Evolutionary conservation across 225 moss, liverwort and hornwort genomes (phyloP), one percentile per base, ranked within the genome.

Genomic region (Neckera pumila): DNA sequence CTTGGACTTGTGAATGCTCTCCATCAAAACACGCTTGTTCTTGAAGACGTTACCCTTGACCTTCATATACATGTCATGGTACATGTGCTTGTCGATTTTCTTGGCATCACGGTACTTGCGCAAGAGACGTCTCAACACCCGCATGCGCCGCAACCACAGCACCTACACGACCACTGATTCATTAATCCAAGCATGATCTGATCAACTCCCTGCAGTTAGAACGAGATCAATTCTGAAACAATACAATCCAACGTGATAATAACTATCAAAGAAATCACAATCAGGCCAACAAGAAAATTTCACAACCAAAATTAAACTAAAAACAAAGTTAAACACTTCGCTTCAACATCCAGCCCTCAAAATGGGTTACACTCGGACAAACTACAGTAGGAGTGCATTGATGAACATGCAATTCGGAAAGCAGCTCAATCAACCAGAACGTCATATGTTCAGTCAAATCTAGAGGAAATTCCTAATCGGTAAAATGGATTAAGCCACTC

Each of bases 61-160:
- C 86, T 97, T 97, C 97, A 97, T 95, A 91, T 97, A 97, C 96
- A 97, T 97, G 88, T 94, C 94, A 56, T 97, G 96, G 90, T 97
- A 97, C 97, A 97, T 97, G 85, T 97, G 96, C 96, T 93, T 96
- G 89, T 97, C 96, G 27, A 97, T 96, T 90, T 97, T 97, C 97
- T 97, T 97, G 21, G 97, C 93, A 27, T 93, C 93, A 70, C 93
- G 93, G 74, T 93, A 93, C 90, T 93, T 93, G 65, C 93, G 93
- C 76, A 93, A 69, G 6, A 93, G 89, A 84, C 93, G 91, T 33
- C 93, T 84, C 58, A 93, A 81, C 88, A 93, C 91, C 38, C 93
- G 91, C 93, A 93, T 71, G 86, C 93, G 91, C 88, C 93, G 91
- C 93, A 93, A 84, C 93, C 93, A 93, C 58, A 93, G 51, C 53